A percentile compares a stretch with the other conserved stretches of the same genome.
phyloP scores from a whole-genome alignment of 75 land plant species.

The Cryptomeria japonica region DNA sequence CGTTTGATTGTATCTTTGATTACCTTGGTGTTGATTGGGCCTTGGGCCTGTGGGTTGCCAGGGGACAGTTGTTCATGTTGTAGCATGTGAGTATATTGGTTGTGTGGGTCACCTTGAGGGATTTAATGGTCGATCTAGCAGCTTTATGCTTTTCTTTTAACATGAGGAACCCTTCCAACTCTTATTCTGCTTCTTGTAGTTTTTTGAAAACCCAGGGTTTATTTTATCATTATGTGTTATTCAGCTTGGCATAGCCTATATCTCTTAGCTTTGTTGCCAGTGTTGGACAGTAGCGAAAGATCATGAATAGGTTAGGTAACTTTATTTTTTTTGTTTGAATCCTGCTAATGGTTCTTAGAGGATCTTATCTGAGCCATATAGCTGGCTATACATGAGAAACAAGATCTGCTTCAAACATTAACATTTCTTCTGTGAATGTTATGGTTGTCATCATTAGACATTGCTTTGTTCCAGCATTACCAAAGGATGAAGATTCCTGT shows the following conservation, averaged over 20 bases:
- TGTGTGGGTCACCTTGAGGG: background rate
- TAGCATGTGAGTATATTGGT: background rate
- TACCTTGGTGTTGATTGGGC: background rate
- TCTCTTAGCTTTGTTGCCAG: background rate
- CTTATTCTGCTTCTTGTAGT: background rate
- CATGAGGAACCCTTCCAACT: background rate
- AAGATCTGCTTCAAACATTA: background rate
- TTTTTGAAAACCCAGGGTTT: background rate
- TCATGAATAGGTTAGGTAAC: background rate
- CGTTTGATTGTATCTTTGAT: background rate
- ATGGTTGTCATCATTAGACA: background rate
- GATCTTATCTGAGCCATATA: background rate
- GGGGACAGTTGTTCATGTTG: background rate
- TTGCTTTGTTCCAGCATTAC: background rate
- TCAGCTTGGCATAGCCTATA: background rate
- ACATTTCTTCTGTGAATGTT: background rate
- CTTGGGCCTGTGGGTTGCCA: background rate
- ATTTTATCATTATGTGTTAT: background rate
- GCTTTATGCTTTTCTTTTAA: background rate
- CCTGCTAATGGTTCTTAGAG: background rate
- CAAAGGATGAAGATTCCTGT: background rate
- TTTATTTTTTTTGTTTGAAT: background rate
- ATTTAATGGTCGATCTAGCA: background rate
- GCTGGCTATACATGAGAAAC: background rate
- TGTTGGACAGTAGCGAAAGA: background rate